These are phyloP conservation scores for Beauveria varroae DNA, from an alignment of 2,329 filamentous ascomycete species.

Conservation along the genomic window DNA sequence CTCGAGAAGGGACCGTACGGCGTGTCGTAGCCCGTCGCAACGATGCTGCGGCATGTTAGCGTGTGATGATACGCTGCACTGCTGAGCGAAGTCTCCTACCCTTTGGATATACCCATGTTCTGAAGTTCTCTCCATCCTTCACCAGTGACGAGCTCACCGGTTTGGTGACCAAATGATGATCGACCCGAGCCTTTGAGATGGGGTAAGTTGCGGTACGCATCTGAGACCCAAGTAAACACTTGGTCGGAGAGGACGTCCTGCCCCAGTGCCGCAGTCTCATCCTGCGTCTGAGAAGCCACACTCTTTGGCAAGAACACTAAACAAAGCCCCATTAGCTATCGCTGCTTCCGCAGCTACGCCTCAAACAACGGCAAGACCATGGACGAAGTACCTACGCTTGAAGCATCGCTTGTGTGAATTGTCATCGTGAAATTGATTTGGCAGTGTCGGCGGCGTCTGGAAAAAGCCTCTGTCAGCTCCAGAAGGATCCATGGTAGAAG, in stretches of 20 bases:
- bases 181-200: slow-evolving; percentile 49
- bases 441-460: slow-evolving; percentile 42
- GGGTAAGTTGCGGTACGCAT: slow-evolving; percentile 59
- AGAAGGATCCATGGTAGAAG: slow-evolving; percentile 33
- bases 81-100: slow-evolving; percentile 23
- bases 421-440: slow-evolving; percentile 52
- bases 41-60: slow-evolving; percentile 30
- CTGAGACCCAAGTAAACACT: slow-evolving; percentile 50
- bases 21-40: slow-evolving; percentile 53
- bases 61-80: background rate
- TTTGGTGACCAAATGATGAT: slow-evolving; percentile 54
- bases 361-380: background rate
- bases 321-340: background rate
- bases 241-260: slow-evolving; percentile 44
- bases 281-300: slow-evolving; percentile 30
- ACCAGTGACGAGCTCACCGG: slow-evolving; percentile 52
- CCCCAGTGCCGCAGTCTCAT: slow-evolving; percentile 41
- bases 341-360: background rate
- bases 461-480: slow-evolving; percentile 47
- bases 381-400: slow-evolving; percentile 31
- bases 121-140: slow-evolving; percentile 61
- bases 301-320: slow-evolving; percentile 42
- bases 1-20: slow-evolving; percentile 43
- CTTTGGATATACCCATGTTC: slow-evolving; percentile 49
- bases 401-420: slow-evolving; percentile 43